These are phyloP conservation scores for Aquanectria penicillioides DNA, from an alignment of 2,329 filamentous ascomycete species.

Conservation along the genomic window DNA sequence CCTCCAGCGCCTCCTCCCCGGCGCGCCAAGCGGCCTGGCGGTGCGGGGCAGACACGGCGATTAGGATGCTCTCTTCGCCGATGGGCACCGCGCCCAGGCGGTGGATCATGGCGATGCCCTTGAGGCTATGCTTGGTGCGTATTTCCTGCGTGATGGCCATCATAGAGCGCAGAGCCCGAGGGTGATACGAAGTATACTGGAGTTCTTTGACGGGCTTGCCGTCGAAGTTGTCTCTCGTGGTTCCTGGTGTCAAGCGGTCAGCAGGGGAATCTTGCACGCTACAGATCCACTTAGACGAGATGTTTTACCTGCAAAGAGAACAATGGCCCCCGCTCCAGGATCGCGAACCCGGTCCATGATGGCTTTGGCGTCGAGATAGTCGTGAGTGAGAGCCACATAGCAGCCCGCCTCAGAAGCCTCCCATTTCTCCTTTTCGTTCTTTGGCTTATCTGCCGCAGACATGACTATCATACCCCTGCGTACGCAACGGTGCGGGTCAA, in stretches of 20 bases:
- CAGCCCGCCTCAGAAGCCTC: conserved; percentile 61
- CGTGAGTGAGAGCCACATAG: conserved; percentile 75
- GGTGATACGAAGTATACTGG: conserved; percentile 78
- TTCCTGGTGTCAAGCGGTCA: conserved; percentile 61
- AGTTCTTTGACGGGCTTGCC: conserved; percentile 78
- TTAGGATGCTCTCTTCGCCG: conserved; percentile 91
- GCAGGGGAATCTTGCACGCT: not conserved
- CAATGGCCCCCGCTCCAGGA: conserved; percentile 78
- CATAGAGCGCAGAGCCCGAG: conserved; percentile 76
- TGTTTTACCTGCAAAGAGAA: conserved; percentile 74
- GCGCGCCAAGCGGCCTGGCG: conserved; percentile 86
- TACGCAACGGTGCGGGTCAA: no score
- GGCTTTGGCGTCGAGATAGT: conserved; percentile 64
- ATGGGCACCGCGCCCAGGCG: conserved; percentile 87
- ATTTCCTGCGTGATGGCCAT: conserved; percentile 69
- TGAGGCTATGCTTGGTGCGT: conserved; percentile 69
- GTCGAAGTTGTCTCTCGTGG: conserved; percentile 79
- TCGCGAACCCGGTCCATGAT: conserved; percentile 76
- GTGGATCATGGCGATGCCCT: conserved; percentile 83
- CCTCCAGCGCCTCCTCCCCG: conserved; percentile 88
- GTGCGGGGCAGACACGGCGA: conserved; percentile 86
- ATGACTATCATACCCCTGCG: no score
- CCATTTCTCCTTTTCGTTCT: conserved; percentile 41
- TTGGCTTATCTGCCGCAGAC: conserved; percentile 19
- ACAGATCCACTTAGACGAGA: conserved; percentile 11